phyloP scores from a whole-genome alignment of 1,139 yeast genomes.

The Blastobotrys petasosporus region DNA sequence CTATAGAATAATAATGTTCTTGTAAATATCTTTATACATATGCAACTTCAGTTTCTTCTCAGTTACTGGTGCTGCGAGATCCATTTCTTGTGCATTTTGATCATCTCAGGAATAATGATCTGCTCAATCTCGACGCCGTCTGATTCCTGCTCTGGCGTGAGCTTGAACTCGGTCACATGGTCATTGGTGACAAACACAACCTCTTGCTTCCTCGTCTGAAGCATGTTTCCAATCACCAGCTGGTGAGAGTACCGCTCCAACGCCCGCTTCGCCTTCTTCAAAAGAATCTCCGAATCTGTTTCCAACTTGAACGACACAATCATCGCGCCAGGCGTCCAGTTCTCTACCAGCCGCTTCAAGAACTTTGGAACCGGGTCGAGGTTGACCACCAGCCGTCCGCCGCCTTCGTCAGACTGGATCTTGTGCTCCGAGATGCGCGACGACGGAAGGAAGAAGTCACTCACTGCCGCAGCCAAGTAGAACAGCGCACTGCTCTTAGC shows the following conservation, averaged over 20 bases:
- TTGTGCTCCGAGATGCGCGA: conserved; percentile 87
- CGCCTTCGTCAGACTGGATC: conserved; percentile 71
- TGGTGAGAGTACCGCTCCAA: conserved; percentile 83
- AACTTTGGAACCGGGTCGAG: conserved; percentile 96
- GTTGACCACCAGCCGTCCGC: conserved; percentile 71
- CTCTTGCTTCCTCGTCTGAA: conserved; percentile 82
- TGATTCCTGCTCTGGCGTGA: conserved; percentile 41
- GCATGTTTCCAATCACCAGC: conserved; percentile 86
- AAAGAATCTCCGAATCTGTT: conserved; percentile 67
- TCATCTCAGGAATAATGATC: conserved; percentile 69
- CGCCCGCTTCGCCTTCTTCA: conserved; percentile 72
- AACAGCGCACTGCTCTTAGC: conserved; percentile 43
- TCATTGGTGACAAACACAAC: conserved; percentile 76
- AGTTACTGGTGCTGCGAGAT: conserved; percentile 28
- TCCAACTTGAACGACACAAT: conserved; percentile 92
- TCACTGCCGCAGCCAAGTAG: conserved; percentile 94
- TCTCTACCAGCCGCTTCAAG: conserved; percentile 75
- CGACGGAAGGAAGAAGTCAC: conserved; percentile 88
- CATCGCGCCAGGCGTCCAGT: conserved; percentile 95
- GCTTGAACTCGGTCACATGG: conserved; percentile 44
- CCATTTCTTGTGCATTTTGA: conserved; percentile 59
- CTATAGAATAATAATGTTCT: conserved; percentile 37
- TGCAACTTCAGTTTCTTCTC: not conserved
- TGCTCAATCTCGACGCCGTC: conserved; percentile 60
- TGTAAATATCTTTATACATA: not conserved